Evolutionary conservation across 2,329 filamentous ascomycete species (phyloP), one percentile per base, ranked within the genome.

Genomic region (Myotisia sp.): DNA sequence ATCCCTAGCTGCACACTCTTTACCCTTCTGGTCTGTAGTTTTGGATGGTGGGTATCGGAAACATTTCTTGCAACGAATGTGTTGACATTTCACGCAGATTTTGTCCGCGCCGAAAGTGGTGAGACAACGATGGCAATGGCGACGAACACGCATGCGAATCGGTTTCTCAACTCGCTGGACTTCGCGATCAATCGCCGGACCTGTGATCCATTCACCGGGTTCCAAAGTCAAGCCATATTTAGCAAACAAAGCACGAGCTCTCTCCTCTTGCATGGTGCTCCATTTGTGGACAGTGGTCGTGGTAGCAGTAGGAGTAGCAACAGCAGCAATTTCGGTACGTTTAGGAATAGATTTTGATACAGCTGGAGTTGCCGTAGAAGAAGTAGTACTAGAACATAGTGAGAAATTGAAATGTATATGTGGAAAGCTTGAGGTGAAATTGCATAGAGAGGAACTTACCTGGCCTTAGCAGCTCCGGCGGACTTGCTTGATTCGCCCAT

Each of bases 21-120:
- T 42, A 27, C 46, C 43, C 39, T 49, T 52, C 34, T 64, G 61
- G 47, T 59, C 70, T 40, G 72, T 70, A 49, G 74, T 67, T 44
- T 71, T 74, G 60, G 76, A 75, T 34, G 70, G 64, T 21, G 85
- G 85, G 47, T 79, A 73, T 36, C 82, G 74, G 18, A 74, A 71
- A 54, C 86, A 94, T 49, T 79, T 75, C 50, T 73, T 79, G 70
- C 86, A 94, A 44, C 82, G 74, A 29, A 65, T 64, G 59, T 94
- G 86, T 46, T 79, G 69, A 62, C 86, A 94, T 44, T 71, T 72
- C 43, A 68, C 57, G 58, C 86, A 93, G 39, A 78, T 66, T 59
- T 78, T 84, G 47, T 77, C 71, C 13, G 70, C 57, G 37, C 79
- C 76, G 53, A 87, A 92, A 16, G 71, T 70, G 9, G 77, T 72